Percentiles rank a stretch among this genome's conserved stretches.
phyloP scores from a whole-genome alignment of 805 yeast species.

The Saccharomyces eubayanus region DNA sequence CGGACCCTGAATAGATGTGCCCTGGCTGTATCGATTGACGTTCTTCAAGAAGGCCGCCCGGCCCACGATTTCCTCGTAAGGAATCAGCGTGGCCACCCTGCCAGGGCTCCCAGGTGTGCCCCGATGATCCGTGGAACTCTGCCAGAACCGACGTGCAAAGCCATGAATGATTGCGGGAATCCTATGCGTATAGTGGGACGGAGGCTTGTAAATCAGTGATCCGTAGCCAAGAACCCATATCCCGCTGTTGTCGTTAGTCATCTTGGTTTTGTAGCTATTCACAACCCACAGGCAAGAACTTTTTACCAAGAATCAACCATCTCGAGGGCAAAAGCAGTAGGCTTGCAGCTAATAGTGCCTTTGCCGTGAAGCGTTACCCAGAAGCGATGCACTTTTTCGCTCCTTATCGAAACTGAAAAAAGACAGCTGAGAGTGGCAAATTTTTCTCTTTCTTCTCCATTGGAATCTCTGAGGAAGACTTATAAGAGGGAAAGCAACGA shows the following conservation, averaged over 20 bases:
- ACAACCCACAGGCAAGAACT: background rate
- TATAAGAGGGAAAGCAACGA: background rate
- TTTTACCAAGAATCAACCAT: background rate
- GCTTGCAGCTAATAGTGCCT: background rate
- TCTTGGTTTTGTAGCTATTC: background rate
- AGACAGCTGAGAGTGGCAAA: background rate
- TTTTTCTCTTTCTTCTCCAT: background rate
- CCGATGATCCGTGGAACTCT: constrained; percentile 79
- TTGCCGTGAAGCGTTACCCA: background rate
- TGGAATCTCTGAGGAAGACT: background rate
- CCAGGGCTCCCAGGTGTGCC: constrained; percentile 87
- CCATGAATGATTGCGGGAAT: constrained; percentile 73
- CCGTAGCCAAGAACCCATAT: constrained; percentile 90
- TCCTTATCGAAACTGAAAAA: background rate
- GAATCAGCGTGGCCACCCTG: constrained; percentile 73
- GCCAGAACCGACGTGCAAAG: constrained; percentile 82
- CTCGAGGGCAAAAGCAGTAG: background rate
- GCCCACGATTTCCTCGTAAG: constrained; percentile 44
- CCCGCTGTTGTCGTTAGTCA: constrained; percentile 13
- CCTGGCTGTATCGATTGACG: constrained; percentile 22
- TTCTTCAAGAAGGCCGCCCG: constrained; percentile 38
- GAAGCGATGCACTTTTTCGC: background rate
- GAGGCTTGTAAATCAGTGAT: constrained; percentile 82
- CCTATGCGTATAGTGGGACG: constrained; percentile 54
- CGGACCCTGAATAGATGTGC: constrained; percentile 16